Percentiles rank a stretch among this genome's conserved stretches.
Conservation (phyloP, 2,329 filamentous ascomycete species). For the Trichoderma sp. region DNA sequence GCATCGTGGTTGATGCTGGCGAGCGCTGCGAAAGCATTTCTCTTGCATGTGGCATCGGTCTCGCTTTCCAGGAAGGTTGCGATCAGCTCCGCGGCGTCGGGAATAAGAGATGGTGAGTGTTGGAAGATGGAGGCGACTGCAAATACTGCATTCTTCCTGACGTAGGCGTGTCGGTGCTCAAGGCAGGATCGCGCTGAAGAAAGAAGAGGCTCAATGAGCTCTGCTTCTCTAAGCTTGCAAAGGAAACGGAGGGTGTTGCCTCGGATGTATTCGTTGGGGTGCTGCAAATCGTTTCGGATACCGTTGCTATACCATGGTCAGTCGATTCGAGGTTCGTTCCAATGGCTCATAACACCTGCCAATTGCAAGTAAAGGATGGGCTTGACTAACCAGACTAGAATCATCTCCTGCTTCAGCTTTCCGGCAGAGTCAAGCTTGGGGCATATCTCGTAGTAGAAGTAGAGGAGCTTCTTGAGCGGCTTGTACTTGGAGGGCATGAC, state of each 20-base stretch:
- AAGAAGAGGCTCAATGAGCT: slow-evolving; percentile 92
- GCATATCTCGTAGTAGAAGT: slow-evolving; percentile 99
- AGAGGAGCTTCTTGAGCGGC: slow-evolving; percentile 92
- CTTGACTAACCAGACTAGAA: slow-evolving; percentile 77
- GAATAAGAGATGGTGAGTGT: slow-evolving; percentile 87
- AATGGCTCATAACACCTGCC: not conserved
- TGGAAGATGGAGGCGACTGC: slow-evolving; percentile 89
- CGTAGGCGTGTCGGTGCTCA: slow-evolving; percentile 94
- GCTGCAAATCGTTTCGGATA: slow-evolving; percentile 94
- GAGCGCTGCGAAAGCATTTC: slow-evolving; percentile 93
- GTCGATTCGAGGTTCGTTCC: not conserved
- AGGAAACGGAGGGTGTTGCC: slow-evolving; percentile 98
- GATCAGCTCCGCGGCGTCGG: slow-evolving; percentile 91
- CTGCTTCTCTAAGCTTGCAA: slow-evolving; percentile 90
- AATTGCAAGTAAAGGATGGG: not conserved
- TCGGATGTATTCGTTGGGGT: slow-evolving; percentile 96
- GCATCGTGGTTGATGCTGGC: slow-evolving; percentile 91
- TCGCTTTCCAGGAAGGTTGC: slow-evolving; percentile 85
- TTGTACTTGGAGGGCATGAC: slow-evolving; percentile 99
- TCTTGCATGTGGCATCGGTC: slow-evolving; percentile 92
- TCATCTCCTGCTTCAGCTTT: slow-evolving; percentile 99
- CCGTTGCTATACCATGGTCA: slow-evolving; percentile 68
- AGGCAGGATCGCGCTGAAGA: slow-evolving; percentile 89
- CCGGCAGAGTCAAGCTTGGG: slow-evolving; percentile 89
- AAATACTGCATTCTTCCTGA: slow-evolving; percentile 97